Base-by-base conservation (phyloP, 345 rosid species). In the Arabidopsis suecica region DNA sequence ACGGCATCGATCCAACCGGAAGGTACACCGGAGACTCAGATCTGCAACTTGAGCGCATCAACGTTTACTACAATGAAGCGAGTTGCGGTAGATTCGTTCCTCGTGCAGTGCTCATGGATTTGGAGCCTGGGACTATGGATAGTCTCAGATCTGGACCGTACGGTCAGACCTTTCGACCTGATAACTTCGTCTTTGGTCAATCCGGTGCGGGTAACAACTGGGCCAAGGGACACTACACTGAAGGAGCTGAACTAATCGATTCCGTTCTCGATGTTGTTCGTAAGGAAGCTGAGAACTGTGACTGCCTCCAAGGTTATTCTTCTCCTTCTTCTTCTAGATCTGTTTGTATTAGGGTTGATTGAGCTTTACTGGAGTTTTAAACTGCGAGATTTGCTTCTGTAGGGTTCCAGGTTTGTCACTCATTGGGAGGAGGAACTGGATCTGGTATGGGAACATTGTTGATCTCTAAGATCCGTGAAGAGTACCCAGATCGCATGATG, bases 361-460 rank as follows among this genome's bases (percentile, higher is more conserved):
- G 10, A 18, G 30, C 18, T 45, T 1, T 48, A 48, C 6, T 65
- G 32, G 57, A 9, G 54, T 44, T 45, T 63, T 44, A 5, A 22
- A 51, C 7, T 18, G 23, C 40, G 38, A 36, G 10, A 7, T 71
- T 60, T 11, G 6, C 3, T 33, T 25, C 48, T 18, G 32, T 37
- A 71, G 75, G 75, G 45, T 71, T 71, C 61, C 75, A 71, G 57
- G 75, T 71, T 33, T 71, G 67, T 7, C 75, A 71, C 13, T 71
- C 75, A 3, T 50, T 71, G 51, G 75, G 75, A 59, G 75, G 75
- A 58, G 75, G 75, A n/a, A 71, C 75, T 48, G 75, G 75, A 61
- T 71, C 75, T 71, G 75, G 75, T 18, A 71, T 71, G 75, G 75
- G 75, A 71, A 71, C 75, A 6, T 59, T 71, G 0, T 50, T 71